Evolutionary conservation across 257 asterid genomes (phyloP), one percentile per base, ranked within the genome.

Genomic region (Penstemon newberryi): DNA sequence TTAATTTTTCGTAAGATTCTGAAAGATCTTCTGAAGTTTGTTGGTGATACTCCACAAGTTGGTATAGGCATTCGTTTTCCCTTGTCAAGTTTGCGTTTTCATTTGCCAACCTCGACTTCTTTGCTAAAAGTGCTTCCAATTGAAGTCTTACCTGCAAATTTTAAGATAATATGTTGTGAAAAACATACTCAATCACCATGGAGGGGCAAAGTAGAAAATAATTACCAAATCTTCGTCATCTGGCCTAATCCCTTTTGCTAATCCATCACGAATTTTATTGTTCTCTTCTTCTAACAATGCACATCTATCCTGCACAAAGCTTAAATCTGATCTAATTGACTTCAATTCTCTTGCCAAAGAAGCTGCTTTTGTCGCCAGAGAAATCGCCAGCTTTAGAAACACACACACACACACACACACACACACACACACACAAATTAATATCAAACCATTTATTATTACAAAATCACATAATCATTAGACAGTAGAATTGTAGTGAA

Each of bases 11-110:
- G 57, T 94, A 94, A 51, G 99, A 91, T 5, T 95, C 91, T 1
- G 99, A 91, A 41, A 89, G 81, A 66, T 91, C 97, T 55, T 89
- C 92, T 25, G 96, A 79, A 8, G 92, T 85, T 36, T 86, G 84
- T 88, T 90, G 97, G 42, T 90, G 97, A 70, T 90, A 93, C 89
- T 90, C 97, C 72, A 90, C 99, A 43, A 90, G 88, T 76, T 93
- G 91, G 60, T 83, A 82, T 56, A 93, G 91, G 75, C 95, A 83
- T 69, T 86, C 87, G 79, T 93, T 93, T 69, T 90, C 97, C 79
- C 99, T 84, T 2, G 70, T 73, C 70, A 93, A 73, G 79, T 83
- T 90, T n/a, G 96, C 92, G 61, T 93, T 93, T 66, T 93, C 99
- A 73, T 76, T 85, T 12, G 96, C 99, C 61, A 93, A 57, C 36